Base-by-base conservation (phyloP, 805 yeast genomes). In the Barnettozyma populi region DNA sequence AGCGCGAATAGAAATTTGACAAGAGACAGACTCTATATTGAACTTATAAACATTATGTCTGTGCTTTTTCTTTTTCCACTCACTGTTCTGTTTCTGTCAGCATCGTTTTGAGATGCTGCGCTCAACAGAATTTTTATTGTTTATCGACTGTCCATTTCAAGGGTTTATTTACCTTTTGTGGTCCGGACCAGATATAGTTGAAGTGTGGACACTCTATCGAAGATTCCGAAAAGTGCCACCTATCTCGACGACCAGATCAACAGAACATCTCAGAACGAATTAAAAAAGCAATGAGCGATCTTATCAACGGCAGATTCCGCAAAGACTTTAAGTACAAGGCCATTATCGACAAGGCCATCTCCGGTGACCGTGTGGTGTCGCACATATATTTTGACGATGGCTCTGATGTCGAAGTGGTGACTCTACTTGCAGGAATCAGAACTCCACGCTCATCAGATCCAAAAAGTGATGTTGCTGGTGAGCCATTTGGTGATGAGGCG, bases 291-390 rank as follows among this genome's bases (percentile, higher is more conserved):
- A 51, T 51, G 54, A n/a, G 45, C 18, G 60, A 54, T 14, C 46
- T 60, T 21, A 49, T 60, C 47, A 59, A 52, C 32, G 62, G 59
- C 3, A 52, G 60, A 51, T 60, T 54, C 55, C 58, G 57, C 36
- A 60, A 53, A 36, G 60, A 59, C 31, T 24, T 57, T 35, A 57
- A 60, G 42, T 60, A 62, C 51, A 57, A 53, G 16, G 73, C 86
- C 29, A 75, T 88, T 48, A 83, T 88, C 23, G 95, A 88, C 65
- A 80, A 76, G 57, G 94, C 84, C 29, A 73, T 86, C 50, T 70
- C 82, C 52, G 96, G 96, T 43, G 96, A 88, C 66, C 70, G 95
- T 42, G 64, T 87, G n/a, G 68, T 83, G 35, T 76, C 79, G 11
- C 76, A 95, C 36, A 53, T 80, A 46, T 57, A 78, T 42, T 66